Evolutionary conservation across 148 eudicot species (phyloP).

Genomic region (Agrostemma githago): DNA sequence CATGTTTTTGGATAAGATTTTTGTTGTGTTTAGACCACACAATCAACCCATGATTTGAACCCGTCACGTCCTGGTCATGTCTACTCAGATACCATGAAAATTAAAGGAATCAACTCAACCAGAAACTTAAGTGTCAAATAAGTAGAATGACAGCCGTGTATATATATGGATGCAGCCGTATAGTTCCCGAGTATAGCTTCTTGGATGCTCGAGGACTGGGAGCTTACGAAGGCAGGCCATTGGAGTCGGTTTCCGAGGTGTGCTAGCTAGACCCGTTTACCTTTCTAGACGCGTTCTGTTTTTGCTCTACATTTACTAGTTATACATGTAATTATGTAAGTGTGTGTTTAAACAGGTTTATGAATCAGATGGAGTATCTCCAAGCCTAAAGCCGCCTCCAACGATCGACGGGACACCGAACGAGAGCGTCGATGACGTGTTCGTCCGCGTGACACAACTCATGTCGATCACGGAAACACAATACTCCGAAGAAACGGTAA

Average conservation of each 20-base stretch:
- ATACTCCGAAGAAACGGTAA: conserved; percentile 80
- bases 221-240: conserved; percentile 76
- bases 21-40: conserved; percentile 3
- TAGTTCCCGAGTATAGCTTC: conserved; percentile 97
- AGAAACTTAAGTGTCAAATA: no score
- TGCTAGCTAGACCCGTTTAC: background rate
- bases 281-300: background rate
- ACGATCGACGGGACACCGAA: conserved; percentile 91
- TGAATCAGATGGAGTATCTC: conserved; percentile 66
- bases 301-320: background rate
- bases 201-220: conserved; percentile 98
- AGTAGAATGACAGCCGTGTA: background rate
- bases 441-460: conserved; percentile 96
- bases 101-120: no score
- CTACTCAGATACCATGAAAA: no score
- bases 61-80: no score
- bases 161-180: conserved; percentile 41
- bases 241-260: conserved; percentile 76
- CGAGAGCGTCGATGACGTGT: conserved; percentile 91
- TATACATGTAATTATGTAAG: background rate
- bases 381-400: conserved; percentile 85
- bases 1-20: background rate
- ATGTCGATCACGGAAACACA: conserved; percentile 98
- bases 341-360: conserved; percentile 51
- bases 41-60: no score